Evolutionary conservation across 2,329 filamentous ascomycete genomes (phyloP), one percentile per base, ranked within the genome.

Genomic region (Ophiostoma sp.): DNA sequence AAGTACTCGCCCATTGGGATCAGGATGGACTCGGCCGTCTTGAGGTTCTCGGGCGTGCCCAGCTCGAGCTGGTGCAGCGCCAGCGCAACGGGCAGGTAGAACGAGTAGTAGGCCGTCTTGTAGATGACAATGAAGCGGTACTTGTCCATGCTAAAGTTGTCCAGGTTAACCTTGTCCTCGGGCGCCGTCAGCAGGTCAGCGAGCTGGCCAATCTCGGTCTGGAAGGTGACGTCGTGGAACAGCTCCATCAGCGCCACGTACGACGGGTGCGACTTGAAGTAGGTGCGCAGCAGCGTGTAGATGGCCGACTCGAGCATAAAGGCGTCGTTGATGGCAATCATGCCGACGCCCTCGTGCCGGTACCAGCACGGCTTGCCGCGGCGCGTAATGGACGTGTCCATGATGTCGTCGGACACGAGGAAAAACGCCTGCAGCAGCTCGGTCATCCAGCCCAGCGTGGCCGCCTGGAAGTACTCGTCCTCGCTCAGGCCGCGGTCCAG

Each of bases 21-120:
- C 72, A 99, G 88, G 78, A 99, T 97, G 75, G 94, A 89, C 80
- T 95, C 88, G 64, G 93, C 90, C 77, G 91, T 90, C 82, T 94
- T 90, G 72, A 99, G 88, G 84, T 97, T 98, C 81, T 91, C 87
- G 36, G 90, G 87, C 10, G 93, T 95, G 31, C 94, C 95, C 72
- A 94, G 85, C 77, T 93, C 89, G 75, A 94, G 87, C 81, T 93
- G 90, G 84, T 94, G 85, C 76, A 99, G 85, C 5, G 95, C 92
- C 64, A 99, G 87, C 11, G 93, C 94, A 70, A 99, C 93, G 71
- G 95, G 95, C 17, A 99, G 90, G 83, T 98, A 98, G 86, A 99
- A 99, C 78, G 91, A 96, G 86, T 99, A 99, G 85, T 96, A 99
- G 68, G 95, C 94, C 33, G 95, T 99, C 89, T 99, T 99, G 89